Percentiles rank a stretch among this genome's conserved stretches.
These are phyloP conservation scores for Leishmania lainsoni DNA, from an alignment of 208 protist species.

Conservation along the genomic window DNA sequence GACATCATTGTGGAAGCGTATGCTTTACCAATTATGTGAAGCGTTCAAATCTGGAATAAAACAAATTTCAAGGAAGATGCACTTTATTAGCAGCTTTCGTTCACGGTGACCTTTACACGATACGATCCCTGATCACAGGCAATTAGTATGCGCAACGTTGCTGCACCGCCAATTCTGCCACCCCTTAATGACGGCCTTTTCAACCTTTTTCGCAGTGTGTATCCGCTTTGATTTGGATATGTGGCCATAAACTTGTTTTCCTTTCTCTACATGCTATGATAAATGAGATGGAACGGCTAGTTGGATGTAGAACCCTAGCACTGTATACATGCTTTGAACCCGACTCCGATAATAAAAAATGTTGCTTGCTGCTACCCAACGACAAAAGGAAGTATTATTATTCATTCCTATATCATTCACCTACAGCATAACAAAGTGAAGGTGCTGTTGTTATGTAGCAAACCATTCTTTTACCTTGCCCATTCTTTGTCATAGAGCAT, in stretches of 20 bases:
- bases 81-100: conserved; percentile 39
- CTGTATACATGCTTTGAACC: not conserved
- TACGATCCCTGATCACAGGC: conserved; percentile 50
- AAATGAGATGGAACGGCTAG: not conserved
- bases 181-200: conserved; percentile 68
- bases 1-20: conserved; percentile 77
- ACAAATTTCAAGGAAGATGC: conserved; percentile 45
- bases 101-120: conserved; percentile 56
- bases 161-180: conserved; percentile 68
- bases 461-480: not conserved
- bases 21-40: conserved; percentile 51
- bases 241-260: not conserved
- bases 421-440: not conserved
- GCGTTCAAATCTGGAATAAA: conserved; percentile 56
- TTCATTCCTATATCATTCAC: not conserved
- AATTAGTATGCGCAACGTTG: conserved; percentile 47
- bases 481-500: not conserved
- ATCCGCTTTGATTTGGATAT: conserved; percentile 22
- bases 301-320: not conserved
- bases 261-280: not conserved
- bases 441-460: not conserved
- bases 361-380: not conserved
- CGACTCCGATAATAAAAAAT: not conserved
- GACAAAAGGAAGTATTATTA: too few species aligned
- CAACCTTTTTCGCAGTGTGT: conserved; percentile 66